A percentile compares a stretch with the other conserved stretches of the same genome.
Conservation (phyloP, 1,284 basidiomycete genomes). For the Puccinia novopanici region DNA sequence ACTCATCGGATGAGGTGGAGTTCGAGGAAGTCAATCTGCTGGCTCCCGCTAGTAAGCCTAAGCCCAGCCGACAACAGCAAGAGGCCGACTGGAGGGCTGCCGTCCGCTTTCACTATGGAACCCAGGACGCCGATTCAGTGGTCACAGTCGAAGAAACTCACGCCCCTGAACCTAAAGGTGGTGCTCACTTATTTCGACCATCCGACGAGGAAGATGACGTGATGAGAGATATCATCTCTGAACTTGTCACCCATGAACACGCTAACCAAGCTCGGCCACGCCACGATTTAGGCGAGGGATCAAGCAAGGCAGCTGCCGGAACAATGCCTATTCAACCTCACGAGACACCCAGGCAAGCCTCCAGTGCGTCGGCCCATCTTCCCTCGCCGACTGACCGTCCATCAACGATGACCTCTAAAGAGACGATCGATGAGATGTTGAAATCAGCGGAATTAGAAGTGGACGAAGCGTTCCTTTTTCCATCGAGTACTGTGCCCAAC, state of each 20-base stretch:
- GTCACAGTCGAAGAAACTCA: not conserved
- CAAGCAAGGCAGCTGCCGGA: conserved; percentile 7
- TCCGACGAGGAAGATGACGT: conserved; percentile 41
- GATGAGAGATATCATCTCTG: conserved; percentile 33
- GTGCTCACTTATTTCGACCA: conserved; percentile 4
- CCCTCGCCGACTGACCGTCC: not conserved
- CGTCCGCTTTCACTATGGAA: conserved; percentile 37
- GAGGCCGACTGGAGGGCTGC: conserved; percentile 27
- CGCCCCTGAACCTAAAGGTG: conserved; percentile 9
- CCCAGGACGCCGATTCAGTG: conserved; percentile 8
- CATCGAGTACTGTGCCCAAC: not conserved
- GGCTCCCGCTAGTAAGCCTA: not conserved
- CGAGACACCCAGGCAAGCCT: not conserved
- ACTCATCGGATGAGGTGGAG: conserved; percentile 56
- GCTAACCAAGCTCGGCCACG: not conserved
- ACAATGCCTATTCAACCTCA: not conserved
- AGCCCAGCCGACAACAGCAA: conserved; percentile 19
- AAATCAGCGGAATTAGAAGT: conserved; percentile 37
- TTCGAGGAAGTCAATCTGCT: conserved; percentile 57
- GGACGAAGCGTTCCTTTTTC: conserved; percentile 29
- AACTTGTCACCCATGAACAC: not conserved
- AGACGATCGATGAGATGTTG: not conserved
- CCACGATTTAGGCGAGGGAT: conserved; percentile 37
- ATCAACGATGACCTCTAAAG: not conserved
- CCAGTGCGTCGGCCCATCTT: not conserved